A percentile compares a stretch with the other conserved stretches of the same genome.
These are phyloP conservation scores for Pythium phragmiticola DNA, from an alignment of 352 stramenopile species.

Conservation along the genomic window DNA sequence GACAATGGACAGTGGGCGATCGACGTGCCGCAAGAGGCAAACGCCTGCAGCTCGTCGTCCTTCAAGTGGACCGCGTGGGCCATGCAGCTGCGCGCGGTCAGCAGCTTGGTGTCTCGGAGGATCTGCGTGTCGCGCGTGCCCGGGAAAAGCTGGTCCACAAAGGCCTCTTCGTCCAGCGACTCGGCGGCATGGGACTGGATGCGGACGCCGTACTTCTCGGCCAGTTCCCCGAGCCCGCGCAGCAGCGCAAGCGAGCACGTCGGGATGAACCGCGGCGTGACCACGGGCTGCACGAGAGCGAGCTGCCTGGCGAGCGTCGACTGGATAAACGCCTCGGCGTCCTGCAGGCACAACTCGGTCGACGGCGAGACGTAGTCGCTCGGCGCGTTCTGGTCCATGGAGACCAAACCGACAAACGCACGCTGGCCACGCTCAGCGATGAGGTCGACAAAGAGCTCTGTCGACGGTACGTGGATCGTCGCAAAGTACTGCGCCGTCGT, in stretches of 20 bases:
- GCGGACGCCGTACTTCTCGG: constrained; percentile 55
- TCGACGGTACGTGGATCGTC: constrained; percentile 81
- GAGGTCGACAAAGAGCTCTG: constrained; percentile 78
- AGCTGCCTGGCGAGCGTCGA: constrained; percentile 45
- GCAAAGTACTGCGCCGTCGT: constrained; percentile 91
- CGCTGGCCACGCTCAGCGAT: constrained; percentile 65
- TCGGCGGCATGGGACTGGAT: constrained; percentile 90
- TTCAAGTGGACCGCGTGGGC: constrained; percentile 83
- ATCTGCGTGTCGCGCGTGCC: constrained; percentile 67
- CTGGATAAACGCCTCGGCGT: constrained; percentile 78
- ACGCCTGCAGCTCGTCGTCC: constrained; percentile 55
- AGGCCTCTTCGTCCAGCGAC: constrained; percentile 82
- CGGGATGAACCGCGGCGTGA: constrained; percentile 91
- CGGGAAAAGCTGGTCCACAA: constrained; percentile 65
- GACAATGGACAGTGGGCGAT: constrained; percentile 90
- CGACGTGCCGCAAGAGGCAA: constrained; percentile 49
- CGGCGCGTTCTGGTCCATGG: constrained; percentile 89
- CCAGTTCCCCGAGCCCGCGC: constrained; percentile 63
- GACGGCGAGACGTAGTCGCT: constrained; percentile 66
- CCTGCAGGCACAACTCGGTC: constrained; percentile 50
- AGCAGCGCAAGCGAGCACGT: constrained; percentile 85
- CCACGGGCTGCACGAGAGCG: constrained; percentile 64
- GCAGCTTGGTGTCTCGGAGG: constrained; percentile 60
- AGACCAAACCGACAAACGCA: constrained; percentile 87
- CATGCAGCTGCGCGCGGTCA: constrained; percentile 77